phyloP scores from a whole-genome alignment of 2,329 filamentous ascomycete genomes.

The Apiospora sp. region DNA sequence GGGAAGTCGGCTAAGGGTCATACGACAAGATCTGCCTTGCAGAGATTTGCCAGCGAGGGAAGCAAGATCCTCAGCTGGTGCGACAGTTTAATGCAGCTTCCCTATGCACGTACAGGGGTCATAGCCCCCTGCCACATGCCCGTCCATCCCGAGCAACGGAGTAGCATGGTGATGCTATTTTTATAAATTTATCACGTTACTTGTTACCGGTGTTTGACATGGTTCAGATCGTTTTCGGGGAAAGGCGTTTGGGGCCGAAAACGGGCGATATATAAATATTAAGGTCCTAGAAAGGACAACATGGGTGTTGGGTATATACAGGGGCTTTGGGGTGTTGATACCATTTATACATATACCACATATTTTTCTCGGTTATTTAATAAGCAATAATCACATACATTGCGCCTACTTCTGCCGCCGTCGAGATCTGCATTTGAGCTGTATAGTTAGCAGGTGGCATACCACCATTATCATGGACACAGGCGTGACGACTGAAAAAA shows the following conservation, averaged over 20 bases:
- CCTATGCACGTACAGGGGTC: slow-evolving; percentile 19
- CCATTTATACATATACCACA: not conserved
- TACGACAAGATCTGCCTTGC: not conserved
- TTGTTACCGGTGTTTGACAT: not conserved
- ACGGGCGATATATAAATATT: not conserved
- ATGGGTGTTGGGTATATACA: not conserved
- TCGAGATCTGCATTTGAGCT: not conserved
- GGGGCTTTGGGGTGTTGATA: not conserved
- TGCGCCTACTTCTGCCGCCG: not conserved
- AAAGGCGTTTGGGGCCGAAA: not conserved
- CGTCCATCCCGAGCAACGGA: slow-evolving; percentile 2
- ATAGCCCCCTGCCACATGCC: not conserved
- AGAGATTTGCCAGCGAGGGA: not conserved
- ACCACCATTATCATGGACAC: not conserved
- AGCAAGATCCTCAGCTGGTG: not conserved
- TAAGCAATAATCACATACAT: not conserved
- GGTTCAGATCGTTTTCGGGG: not conserved
- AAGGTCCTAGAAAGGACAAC: not conserved
- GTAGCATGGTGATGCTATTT: slow-evolving; percentile 3
- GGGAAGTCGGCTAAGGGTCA: not conserved
- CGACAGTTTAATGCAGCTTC: not conserved
- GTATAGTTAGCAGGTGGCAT: not conserved
- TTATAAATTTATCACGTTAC: not conserved
- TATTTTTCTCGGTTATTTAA: not conserved
- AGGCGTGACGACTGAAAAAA: not conserved